These are phyloP conservation scores for Lodderomyces parapsilosis DNA, from an alignment of 1,139 yeast species.

Conservation along the genomic window DNA sequence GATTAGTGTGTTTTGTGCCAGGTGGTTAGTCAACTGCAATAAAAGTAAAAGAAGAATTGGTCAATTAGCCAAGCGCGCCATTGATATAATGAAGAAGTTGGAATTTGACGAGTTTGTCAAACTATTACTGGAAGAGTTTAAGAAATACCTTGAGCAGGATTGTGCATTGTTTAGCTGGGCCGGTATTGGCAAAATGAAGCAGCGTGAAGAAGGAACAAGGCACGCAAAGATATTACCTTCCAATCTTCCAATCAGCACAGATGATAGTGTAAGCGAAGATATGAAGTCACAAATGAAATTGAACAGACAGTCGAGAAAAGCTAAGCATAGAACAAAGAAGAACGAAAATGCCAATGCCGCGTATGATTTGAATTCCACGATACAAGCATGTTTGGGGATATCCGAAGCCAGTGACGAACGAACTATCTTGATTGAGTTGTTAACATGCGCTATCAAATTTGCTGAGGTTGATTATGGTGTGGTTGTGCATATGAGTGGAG, in stretches of 20 bases:
- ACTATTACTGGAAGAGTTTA: conserved; percentile 18
- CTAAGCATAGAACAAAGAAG: conserved; percentile 4
- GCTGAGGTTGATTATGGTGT: conserved; percentile 49
- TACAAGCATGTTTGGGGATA: conserved; percentile 48
- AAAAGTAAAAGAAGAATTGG: conserved; percentile 20
- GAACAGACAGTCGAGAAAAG: conserved; percentile 5
- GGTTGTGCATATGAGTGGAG: conserved; percentile 38
- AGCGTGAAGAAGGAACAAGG: background rate
- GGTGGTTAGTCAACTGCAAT: conserved; percentile 37
- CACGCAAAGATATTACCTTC: background rate
- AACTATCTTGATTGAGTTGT: conserved; percentile 37
- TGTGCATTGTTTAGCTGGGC: conserved; percentile 28
- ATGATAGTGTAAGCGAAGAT: conserved; percentile 1
- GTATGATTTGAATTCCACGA: conserved; percentile 27
- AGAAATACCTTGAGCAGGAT: conserved; percentile 17
- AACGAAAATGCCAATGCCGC: conserved; percentile 3
- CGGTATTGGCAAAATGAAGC: conserved; percentile 19
- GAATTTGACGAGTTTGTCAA: conserved; percentile 17
- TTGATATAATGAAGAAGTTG: conserved; percentile 20
- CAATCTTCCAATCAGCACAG: conserved; percentile 2
- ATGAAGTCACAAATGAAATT: conserved; percentile 6
- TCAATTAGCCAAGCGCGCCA: conserved; percentile 21
- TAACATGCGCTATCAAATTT: conserved; percentile 41
- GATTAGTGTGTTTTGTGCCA: conserved; percentile 45
- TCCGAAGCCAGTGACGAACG: conserved; percentile 46